Conservation (phyloP, 352 stramenopile species). For the Saprolegnia parasitica region DNA sequence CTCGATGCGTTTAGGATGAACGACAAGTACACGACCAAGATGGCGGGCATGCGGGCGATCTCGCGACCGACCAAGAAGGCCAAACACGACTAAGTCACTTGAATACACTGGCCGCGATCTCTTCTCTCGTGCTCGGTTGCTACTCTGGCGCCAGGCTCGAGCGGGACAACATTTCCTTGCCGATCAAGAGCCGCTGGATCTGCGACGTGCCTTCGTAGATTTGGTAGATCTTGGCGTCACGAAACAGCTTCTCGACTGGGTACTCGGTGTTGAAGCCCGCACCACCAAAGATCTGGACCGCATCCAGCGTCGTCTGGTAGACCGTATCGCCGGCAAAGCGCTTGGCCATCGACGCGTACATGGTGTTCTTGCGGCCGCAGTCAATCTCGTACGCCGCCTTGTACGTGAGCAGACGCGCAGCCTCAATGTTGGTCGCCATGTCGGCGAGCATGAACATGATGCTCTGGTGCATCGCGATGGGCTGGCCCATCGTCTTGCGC, state of each 20-base stretch:
- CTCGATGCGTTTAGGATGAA: conserved; percentile 42
- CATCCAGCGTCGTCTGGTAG: conserved; percentile 80
- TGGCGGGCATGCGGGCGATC: conserved; percentile 47
- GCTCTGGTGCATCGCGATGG: conserved; percentile 81
- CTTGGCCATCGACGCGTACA: conserved; percentile 89
- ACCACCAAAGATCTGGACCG: conserved; percentile 88
- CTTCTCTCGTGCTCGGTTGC: background rate
- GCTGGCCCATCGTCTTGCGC: conserved; percentile 83
- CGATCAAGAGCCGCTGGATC: conserved; percentile 89
- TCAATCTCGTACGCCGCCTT: conserved; percentile 88
- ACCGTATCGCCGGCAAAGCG: conserved; percentile 83
- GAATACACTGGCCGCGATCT: background rate
- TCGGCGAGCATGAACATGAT: conserved; percentile 89
- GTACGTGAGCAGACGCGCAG: conserved; percentile 75
- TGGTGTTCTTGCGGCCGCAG: conserved; percentile 84
- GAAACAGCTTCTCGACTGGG: conserved; percentile 89
- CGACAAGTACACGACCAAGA: conserved; percentile 70
- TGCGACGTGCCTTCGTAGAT: conserved; percentile 91
- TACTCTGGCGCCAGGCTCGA: conserved; percentile 56
- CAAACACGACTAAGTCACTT: background rate
- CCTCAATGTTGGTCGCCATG: conserved; percentile 88
- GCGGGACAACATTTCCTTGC: conserved; percentile 79
- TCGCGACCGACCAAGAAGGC: conserved; percentile 6
- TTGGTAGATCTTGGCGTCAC: conserved; percentile 89
- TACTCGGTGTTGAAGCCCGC: conserved; percentile 90